phyloP scores from a whole-genome alignment of 768 basidiomycete genomes.

The Pleurotus platypus region DNA sequence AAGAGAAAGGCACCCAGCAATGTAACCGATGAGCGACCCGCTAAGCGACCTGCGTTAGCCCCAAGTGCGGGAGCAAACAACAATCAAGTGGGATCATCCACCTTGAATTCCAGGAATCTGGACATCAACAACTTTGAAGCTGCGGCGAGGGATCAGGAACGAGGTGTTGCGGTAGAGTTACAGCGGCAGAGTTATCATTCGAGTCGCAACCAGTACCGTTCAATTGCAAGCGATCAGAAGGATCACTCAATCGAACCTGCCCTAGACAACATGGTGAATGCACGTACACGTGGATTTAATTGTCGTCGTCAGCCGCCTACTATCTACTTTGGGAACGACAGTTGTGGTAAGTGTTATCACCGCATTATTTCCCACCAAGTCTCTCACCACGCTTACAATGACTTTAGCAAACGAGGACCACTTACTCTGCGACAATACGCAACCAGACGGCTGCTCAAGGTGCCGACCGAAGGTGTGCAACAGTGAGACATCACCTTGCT shows the following conservation, averaged over 20 bases:
- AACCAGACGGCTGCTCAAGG: not conserved
- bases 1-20: not conserved
- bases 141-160: not conserved
- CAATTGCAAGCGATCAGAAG: not conserved
- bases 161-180: not conserved
- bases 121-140: not conserved
- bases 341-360: slow-evolving; percentile 12
- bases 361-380: not conserved
- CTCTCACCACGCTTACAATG: not conserved
- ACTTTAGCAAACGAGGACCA: not conserved
- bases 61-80: not conserved
- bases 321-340: slow-evolving; percentile 19
- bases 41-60: not conserved
- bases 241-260: slow-evolving; percentile 13
- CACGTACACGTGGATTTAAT: slow-evolving; percentile 8
- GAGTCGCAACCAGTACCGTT: not conserved
- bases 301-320: slow-evolving; percentile 17
- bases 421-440: not conserved
- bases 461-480: not conserved
- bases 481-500: not conserved
- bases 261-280: slow-evolving; percentile 26
- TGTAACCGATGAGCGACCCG: not conserved
- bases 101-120: not conserved
- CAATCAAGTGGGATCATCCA: slow-evolving; percentile 1
- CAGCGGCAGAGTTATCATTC: not conserved